These are phyloP conservation scores for Phytopythium aichiense DNA, from an alignment of 352 stramenopile species.

Conservation along the genomic window DNA sequence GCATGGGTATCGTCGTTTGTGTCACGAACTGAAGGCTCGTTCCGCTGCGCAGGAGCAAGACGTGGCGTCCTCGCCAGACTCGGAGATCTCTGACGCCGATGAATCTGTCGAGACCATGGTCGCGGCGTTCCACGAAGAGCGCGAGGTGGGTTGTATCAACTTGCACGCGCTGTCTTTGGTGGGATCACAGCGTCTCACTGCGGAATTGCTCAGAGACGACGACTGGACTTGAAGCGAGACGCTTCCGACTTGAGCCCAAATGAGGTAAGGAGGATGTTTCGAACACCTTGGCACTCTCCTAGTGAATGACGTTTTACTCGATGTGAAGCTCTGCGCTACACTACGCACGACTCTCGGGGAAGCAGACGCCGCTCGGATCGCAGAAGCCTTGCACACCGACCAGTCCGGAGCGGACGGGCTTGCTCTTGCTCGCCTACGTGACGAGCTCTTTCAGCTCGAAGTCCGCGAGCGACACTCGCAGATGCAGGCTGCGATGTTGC, in stretches of 20 bases:
- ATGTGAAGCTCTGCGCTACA: not conserved
- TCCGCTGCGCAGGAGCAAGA: conserved; percentile 2
- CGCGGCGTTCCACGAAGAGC: conserved; percentile 3
- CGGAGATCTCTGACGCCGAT: not conserved
- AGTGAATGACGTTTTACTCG: not conserved
- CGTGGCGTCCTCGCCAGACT: not conserved
- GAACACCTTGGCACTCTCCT: not conserved
- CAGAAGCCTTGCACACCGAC: conserved; percentile 11
- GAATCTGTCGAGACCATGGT: conserved; percentile 1
- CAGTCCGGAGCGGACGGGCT: conserved; percentile 1
- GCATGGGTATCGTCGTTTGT: too few species aligned
- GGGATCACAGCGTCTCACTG: not conserved
- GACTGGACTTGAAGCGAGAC: not conserved
- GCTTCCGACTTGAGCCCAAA: not conserved
- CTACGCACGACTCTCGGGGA: conserved; percentile 11
- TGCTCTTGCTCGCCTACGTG: conserved; percentile 24
- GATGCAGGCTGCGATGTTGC: conserved; percentile 28
- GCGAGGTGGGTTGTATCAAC: not conserved
- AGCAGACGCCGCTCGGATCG: conserved; percentile 14
- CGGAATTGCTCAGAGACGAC: not conserved
- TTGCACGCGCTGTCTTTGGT: not conserved
- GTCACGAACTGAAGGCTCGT: too few species aligned
- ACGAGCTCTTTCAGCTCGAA: conserved; percentile 50
- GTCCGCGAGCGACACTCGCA: conserved; percentile 40
- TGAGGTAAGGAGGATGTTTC: not conserved